phyloP scores from a whole-genome alignment of 768 basidiomycete species.

The Brasilioporus rufonigricans region DNA sequence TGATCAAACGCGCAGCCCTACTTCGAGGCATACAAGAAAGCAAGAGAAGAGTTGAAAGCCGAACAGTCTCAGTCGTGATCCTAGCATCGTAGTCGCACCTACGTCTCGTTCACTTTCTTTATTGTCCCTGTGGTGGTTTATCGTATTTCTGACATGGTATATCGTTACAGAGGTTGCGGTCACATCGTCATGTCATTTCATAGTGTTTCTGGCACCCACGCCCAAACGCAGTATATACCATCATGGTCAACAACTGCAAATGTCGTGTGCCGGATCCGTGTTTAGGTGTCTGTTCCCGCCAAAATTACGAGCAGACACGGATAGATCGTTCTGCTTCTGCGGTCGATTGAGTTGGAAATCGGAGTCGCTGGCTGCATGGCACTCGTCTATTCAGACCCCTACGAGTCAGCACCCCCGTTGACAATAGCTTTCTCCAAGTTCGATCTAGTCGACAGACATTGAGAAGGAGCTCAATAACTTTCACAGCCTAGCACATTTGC shows the following conservation, averaged over 20 bases:
- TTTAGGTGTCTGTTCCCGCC: too few species aligned
- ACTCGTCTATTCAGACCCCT: too few species aligned
- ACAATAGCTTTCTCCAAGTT: too few species aligned
- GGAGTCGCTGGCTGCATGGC: too few species aligned
- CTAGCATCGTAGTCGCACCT: not conserved
- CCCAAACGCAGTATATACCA: conserved; percentile 4
- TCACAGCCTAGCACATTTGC: too few species aligned
- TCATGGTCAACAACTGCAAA: not conserved
- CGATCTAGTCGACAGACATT: too few species aligned
- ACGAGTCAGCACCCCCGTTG: too few species aligned
- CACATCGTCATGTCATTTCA: not conserved
- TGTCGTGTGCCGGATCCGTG: too few species aligned
- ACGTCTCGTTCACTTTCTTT: conserved; percentile 1
- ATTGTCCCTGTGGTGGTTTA: not conserved
- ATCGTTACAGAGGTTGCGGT: conserved; percentile 9
- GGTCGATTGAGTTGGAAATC: too few species aligned
- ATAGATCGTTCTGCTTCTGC: too few species aligned
- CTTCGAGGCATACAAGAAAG: conserved; percentile 14
- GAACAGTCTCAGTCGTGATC: conserved; percentile 6
- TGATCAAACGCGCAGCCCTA: conserved; percentile 20
- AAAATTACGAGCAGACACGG: too few species aligned
- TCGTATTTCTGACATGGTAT: conserved; percentile 8
- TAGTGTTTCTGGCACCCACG: not conserved
- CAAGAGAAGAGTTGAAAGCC: conserved; percentile 12
- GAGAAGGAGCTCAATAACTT: too few species aligned